phyloP scores from a whole-genome alignment of 1,284 basidiomycete species.

The Sporisorium reilianum region DNA sequence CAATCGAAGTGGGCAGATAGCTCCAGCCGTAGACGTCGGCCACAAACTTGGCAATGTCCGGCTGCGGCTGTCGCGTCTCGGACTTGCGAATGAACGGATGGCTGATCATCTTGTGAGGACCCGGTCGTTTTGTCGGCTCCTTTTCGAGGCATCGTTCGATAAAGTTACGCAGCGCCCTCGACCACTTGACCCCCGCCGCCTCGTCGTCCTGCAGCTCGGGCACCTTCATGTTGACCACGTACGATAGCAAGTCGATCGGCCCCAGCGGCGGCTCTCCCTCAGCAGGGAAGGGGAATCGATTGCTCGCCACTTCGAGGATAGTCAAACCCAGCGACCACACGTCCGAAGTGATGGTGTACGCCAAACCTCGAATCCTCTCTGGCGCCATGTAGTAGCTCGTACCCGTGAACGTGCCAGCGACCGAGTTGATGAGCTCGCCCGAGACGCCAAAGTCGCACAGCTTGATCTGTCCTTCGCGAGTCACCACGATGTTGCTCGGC shows the following conservation, averaged over 20 bases:
- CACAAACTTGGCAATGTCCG: conserved; percentile 78
- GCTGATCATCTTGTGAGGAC: conserved; percentile 83
- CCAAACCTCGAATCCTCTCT: conserved; percentile 87
- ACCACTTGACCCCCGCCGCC: conserved; percentile 76
- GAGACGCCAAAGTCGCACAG: conserved; percentile 97
- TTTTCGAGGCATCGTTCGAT: conserved; percentile 83
- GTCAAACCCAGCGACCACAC: conserved; percentile 98
- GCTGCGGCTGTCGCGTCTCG: conserved; percentile 79
- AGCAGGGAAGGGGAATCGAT: conserved; percentile 93
- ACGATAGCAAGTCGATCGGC: conserved; percentile 91
- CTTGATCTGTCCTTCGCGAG: conserved; percentile 86
- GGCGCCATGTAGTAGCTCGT: conserved; percentile 99
- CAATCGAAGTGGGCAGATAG: conserved; percentile 44
- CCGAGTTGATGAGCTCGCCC: conserved; percentile 89
- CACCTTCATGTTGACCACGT: conserved; percentile 89
- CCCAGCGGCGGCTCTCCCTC: conserved; percentile 77
- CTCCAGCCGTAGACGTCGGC: conserved; percentile 87
- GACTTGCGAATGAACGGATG: conserved; percentile 88
- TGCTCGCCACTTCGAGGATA: conserved; percentile 90
- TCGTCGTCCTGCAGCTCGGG: conserved; percentile 77
- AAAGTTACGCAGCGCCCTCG: conserved; percentile 89
- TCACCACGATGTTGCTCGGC: conserved; percentile 92
- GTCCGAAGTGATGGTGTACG: conserved; percentile 92
- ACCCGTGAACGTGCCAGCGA: conserved; percentile 94
- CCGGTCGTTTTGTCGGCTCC: conserved; percentile 76